Base-by-base conservation (phyloP, 352 stramenopile species). In the Globisporangium barbulae region DNA sequence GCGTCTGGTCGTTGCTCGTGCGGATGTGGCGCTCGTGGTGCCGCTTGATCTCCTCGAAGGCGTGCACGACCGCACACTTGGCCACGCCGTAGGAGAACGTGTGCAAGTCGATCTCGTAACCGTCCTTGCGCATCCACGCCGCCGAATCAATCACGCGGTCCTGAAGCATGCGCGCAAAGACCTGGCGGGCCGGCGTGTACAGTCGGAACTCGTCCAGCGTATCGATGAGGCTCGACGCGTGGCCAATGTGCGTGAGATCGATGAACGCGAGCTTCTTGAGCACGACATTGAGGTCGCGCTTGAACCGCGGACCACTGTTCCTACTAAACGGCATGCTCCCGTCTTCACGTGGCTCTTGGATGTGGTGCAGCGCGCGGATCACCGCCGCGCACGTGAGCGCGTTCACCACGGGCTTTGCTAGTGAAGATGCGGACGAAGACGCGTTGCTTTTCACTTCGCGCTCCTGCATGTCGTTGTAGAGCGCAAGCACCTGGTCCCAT, bases 31-130 rank as follows among this genome's bases (percentile, higher is more conserved):
- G 63, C 31, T 79, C 65, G 30, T 56, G 33, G 21, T 45, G 53
- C 17, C 59, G 42, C 31, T 70, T 66, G 52, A 87, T 76, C 54
- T 75, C 71, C n/a, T 82, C 68, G 22, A 92, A 82, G 13, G 81
- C 77, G 44, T 75, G 75, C 41, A 90, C 78, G n/a, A 90, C 76
- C 1, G 83, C 83, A 42, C 78, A 88, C 66, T 90, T 92, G 13
- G 79, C 83, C 12, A 88, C 69, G 19, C 81, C 81, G 19, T 70
- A 68, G 22, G 79, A 90, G 50, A 90, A 89, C 5, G 73, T 79
- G 72, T 92, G 83, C 67, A 92, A 64, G 37, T 92, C 81, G 54
- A 92, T 81, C 53, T 86, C 73, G 68, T 75, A 92, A 4, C 79
- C 78, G 30, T 85, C 73, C 35, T 86, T 76, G 2, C 74, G 70